A percentile compares a stretch with the other conserved stretches of the same genome.
Evolutionary conservation across 2,329 filamentous ascomycete species (phyloP).

Genomic region (Teratosphaeria epicoccoides): DNA sequence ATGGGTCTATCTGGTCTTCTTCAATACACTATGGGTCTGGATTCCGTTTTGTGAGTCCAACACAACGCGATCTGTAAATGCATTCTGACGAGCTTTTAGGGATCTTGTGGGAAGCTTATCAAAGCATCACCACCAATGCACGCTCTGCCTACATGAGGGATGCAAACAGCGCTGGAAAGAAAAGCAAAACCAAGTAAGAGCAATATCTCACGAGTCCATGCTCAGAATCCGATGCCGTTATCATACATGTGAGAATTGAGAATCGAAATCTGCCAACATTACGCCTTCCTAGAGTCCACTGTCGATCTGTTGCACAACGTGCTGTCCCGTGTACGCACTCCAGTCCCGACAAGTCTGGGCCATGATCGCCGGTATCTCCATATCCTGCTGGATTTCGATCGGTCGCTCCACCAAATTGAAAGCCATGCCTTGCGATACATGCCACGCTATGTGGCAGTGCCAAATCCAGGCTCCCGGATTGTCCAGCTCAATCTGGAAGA

Average conservation of each 20-base stretch:
- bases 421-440: conserved; percentile 12
- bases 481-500: conserved; percentile 35
- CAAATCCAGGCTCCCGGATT: conserved; percentile 43
- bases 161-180: not conserved
- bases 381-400: conserved; percentile 5
- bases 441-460: conserved; percentile 11
- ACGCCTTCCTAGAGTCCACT: conserved; percentile 36
- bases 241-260: too few species aligned
- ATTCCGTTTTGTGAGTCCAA: conserved; percentile 49
- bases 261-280: too few species aligned
- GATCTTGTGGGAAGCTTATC: conserved; percentile 44
- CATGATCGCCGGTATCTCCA: conserved; percentile 30
- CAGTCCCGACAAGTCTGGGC: conserved; percentile 44
- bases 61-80: too few species aligned
- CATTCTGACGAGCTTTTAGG: too few species aligned
- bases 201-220: too few species aligned
- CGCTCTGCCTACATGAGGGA: not conserved
- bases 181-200: not conserved
- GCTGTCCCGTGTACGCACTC: conserved; percentile 37
- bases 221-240: too few species aligned
- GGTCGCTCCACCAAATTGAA: conserved; percentile 12
- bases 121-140: conserved; percentile 23
- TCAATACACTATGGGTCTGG: conserved; percentile 54
- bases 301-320: conserved; percentile 42
- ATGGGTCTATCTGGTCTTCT: conserved; percentile 54